phyloP scores from a whole-genome alignment of 306 rosid genomes.

The Inga laurina region DNA sequence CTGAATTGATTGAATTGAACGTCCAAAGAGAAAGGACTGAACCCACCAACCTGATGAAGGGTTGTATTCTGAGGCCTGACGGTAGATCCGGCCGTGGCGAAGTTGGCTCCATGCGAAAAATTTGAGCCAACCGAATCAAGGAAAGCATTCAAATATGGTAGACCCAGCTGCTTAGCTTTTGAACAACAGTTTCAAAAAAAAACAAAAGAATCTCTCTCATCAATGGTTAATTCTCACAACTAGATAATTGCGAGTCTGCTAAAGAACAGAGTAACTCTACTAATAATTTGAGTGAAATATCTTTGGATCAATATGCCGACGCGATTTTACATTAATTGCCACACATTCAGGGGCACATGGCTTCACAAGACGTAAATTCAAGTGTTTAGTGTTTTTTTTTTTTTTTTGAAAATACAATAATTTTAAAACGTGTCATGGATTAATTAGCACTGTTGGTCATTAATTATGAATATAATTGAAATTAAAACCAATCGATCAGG shows the following conservation, averaged over 20 bases:
- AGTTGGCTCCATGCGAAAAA: slow-evolving; percentile 75
- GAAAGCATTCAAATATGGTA: slow-evolving; percentile 68
- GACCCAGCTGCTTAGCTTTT: slow-evolving; percentile 53
- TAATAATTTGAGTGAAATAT: background rate
- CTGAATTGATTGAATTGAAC: slow-evolving; percentile 64
- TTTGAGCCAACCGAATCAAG: slow-evolving; percentile 77
- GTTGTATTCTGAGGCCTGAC: slow-evolving; percentile 76
- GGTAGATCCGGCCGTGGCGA: slow-evolving; percentile 91
- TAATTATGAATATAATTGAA: background rate
- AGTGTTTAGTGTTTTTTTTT: background rate
- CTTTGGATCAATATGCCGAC: background rate
- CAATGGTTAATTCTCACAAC: background rate
- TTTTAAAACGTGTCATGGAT: background rate
- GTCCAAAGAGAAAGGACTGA: slow-evolving; percentile 72
- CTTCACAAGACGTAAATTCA: background rate
- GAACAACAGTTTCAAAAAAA: background rate
- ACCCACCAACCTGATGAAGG: slow-evolving; percentile 63
- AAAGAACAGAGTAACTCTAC: background rate
- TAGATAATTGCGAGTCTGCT: background rate
- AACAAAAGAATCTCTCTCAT: background rate
- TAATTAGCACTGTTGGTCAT: background rate
- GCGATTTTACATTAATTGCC: background rate
- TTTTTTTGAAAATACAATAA: background rate
- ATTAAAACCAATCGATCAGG: background rate
- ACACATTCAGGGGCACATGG: background rate